Conservation (phyloP, 441 rosid species). For the Aquilaria agallochum region DNA sequence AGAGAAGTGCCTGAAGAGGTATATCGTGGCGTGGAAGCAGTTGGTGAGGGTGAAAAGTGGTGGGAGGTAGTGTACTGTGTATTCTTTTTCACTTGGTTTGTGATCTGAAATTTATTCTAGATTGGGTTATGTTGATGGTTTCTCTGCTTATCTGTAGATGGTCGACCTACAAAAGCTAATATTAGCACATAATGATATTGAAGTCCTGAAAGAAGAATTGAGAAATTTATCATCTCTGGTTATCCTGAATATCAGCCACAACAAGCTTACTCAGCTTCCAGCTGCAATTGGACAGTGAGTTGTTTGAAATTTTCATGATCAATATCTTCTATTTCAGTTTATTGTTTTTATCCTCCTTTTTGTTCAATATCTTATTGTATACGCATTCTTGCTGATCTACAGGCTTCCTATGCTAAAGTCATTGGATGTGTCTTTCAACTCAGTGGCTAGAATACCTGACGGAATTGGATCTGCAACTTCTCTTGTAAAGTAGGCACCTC, state of each 20-base stretch:
- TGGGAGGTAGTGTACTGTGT: conserved; percentile 73
- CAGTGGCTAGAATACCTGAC: conserved; percentile 55
- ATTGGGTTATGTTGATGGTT: not conserved
- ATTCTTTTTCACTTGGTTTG: not conserved
- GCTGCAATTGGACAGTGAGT: conserved; percentile 91
- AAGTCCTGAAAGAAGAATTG: conserved; percentile 67
- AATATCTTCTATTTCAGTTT: not conserved
- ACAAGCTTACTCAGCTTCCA: conserved; percentile 68
- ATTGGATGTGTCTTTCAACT: conserved; percentile 77
- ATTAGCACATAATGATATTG: conserved; percentile 84
- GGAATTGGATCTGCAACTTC: conserved; percentile 76
- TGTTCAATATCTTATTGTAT: conserved; percentile 11
- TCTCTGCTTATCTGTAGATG: conserved; percentile 36
- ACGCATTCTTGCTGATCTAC: conserved; percentile 15
- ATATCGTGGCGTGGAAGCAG: conserved; percentile 52
- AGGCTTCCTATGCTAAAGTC: conserved; percentile 87
- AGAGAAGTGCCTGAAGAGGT: conserved; percentile 83
- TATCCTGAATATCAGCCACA: conserved; percentile 82
- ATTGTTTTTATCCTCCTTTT: conserved; percentile 6
- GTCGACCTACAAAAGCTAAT: conserved; percentile 91
- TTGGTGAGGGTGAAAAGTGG: conserved; percentile 87
- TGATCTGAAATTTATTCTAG: not conserved
- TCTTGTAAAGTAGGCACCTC: conserved; percentile 73
- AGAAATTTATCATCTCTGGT: conserved; percentile 58
- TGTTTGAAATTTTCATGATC: conserved; percentile 3